Percentiles rank a stretch among this genome's conserved stretches.
Evolutionary conservation across 192 early-diverging fungal species (phyloP).

Genomic region (Geranomyces variabilis): DNA sequence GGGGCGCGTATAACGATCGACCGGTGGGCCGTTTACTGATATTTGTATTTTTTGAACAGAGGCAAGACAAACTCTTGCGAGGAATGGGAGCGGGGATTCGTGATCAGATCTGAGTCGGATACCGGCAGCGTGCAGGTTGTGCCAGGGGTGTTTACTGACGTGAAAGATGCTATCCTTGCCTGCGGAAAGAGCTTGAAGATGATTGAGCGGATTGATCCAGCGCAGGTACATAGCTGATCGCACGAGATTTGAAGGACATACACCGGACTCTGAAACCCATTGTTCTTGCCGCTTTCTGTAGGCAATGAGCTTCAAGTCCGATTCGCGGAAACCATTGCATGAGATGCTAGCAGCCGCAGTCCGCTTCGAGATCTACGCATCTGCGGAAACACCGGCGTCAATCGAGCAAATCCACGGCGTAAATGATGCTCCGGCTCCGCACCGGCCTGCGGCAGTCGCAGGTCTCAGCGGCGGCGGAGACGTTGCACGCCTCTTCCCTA

Average conservation of each 20-base stretch:
- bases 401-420: too few relatives aligned
- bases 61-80: too few relatives aligned
- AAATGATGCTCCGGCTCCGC: too few relatives aligned
- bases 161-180: not conserved
- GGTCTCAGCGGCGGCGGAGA: not conserved
- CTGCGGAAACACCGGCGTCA: too few relatives aligned
- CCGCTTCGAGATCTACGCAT: not conserved
- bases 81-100: constrained; percentile 4
- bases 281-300: not conserved
- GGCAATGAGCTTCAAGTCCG: constrained; percentile 4
- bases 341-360: not conserved
- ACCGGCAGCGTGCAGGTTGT: not conserved
- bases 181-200: constrained; percentile 26
- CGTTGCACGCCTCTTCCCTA: not conserved
- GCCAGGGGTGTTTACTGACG: not conserved
- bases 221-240: constrained; percentile 1
- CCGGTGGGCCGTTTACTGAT: too few relatives aligned
- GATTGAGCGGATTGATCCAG: constrained; percentile 23
- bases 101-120: too few relatives aligned
- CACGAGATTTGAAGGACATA: not conserved
- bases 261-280: not conserved
- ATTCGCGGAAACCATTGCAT: not conserved
- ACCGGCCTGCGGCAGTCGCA: too few relatives aligned
- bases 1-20: not conserved
- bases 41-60: too few relatives aligned